These are phyloP conservation scores for Parasarocladium wereldwijsianum DNA, from an alignment of 2,329 filamentous ascomycete genomes.

Conservation along the genomic window DNA sequence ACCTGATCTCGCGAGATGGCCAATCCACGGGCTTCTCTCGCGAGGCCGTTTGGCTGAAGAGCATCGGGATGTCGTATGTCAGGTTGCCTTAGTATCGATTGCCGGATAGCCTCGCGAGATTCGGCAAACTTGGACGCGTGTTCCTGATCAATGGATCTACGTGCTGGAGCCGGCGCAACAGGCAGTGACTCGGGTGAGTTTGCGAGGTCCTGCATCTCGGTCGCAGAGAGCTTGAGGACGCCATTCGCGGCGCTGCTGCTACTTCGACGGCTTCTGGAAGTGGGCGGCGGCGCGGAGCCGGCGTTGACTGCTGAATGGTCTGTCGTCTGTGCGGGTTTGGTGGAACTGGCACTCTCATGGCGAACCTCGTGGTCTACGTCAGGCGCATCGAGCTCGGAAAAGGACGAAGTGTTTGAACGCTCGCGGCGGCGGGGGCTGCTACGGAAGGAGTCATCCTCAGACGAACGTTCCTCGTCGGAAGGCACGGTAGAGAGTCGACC, in stretches of 20 bases:
- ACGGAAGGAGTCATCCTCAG: conserved; percentile 14
- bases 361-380: conserved; percentile 4
- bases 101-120: conserved; percentile 15
- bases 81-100: conserved; percentile 14
- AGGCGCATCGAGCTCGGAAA: conserved; percentile 12
- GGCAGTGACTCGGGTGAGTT: conserved; percentile 43
- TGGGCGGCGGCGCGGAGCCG: conserved; percentile 4
- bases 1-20: conserved; percentile 10
- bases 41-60: conserved; percentile 11
- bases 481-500: conserved; percentile 7
- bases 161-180: conserved; percentile 22
- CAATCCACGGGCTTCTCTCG: conserved; percentile 9
- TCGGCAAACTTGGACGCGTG: conserved; percentile 13
- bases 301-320: neutral
- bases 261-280: conserved; percentile 10
- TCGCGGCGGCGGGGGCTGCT: conserved; percentile 10
- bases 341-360: neutral
- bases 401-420: conserved; percentile 14
- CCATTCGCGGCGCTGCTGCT: conserved; percentile 18
- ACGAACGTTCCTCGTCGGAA: conserved; percentile 17
- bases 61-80: conserved; percentile 8
- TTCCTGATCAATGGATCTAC: conserved; percentile 24
- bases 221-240: conserved; percentile 39
- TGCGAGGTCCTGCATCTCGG: conserved; percentile 43
- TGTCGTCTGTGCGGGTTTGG: conserved; percentile 5